A percentile compares a stretch with the other conserved stretches of the same genome.
phyloP scores from a whole-genome alignment of 1,139 yeast species.

The Saccharomyces pastorianus region DNA sequence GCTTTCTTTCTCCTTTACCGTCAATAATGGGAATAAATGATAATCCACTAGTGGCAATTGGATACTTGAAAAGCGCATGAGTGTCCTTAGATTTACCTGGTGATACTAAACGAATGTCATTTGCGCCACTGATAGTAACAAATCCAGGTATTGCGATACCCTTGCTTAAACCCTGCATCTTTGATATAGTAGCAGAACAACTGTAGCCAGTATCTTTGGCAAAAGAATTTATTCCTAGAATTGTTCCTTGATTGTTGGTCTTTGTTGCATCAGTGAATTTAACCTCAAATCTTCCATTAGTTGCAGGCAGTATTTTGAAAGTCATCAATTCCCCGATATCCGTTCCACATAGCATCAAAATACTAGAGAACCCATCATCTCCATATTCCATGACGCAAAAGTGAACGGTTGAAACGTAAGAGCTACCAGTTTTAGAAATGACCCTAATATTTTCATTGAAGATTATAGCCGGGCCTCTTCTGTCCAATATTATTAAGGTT shows the following conservation, averaged over 20 bases:
- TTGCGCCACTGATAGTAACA: constrained; percentile 47
- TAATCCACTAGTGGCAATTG: constrained; percentile 54
- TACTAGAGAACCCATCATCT: constrained; percentile 62
- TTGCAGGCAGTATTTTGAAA: constrained; percentile 59
- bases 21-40: constrained; percentile 34
- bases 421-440: constrained; percentile 20
- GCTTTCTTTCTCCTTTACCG: constrained; percentile 26
- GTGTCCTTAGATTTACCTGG: constrained; percentile 55
- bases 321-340: constrained; percentile 68
- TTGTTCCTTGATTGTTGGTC: constrained; percentile 40
- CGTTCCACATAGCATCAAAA: constrained; percentile 71
- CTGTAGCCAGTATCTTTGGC: constrained; percentile 52
- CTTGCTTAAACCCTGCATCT: constrained; percentile 51
- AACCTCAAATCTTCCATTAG: constrained; percentile 61
- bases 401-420: constrained; percentile 52
- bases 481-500: constrained; percentile 62
- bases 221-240: constrained; percentile 53
- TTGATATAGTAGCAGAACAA: constrained; percentile 54
- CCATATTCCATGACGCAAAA: constrained; percentile 60
- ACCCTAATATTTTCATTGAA: constrained; percentile 38
- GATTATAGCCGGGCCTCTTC: constrained; percentile 78
- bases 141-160: constrained; percentile 63
- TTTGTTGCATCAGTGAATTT: constrained; percentile 45
- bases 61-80: constrained; percentile 42
- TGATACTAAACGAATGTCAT: constrained; percentile 58